Base-by-base conservation (phyloP, 1,284 basidiomycete species). In the Hypsizygus ulmarius region DNA sequence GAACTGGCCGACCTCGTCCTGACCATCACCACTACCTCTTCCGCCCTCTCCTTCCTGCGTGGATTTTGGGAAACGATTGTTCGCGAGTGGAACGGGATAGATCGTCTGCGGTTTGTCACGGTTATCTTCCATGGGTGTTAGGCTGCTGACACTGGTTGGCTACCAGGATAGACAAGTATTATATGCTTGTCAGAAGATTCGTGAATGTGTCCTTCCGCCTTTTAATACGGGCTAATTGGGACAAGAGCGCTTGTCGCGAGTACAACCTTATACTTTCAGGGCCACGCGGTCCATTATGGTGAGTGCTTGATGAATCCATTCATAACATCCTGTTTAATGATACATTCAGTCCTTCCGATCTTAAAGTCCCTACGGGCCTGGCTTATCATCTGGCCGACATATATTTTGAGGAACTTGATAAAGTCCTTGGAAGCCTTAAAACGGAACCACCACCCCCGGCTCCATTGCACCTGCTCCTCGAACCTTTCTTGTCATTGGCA, bases 51-150 rank as follows among this genome's bases (percentile, higher is more conserved):
- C 6, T 97, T 97, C 64, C 69, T 97, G 39, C 75, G 78, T 29
- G 92, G 90, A 0, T 99, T 98, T 64, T 98, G 96, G 96, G 81
- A 83, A 57, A 82, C 88, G 2, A 87, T 87, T 7, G 86, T 93
- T 1, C 73, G 90, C 25, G 95, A 98, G 69, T 98, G 96, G 95
- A 82, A 76, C 48, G 90, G 91, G 1, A 87, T 99, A 47, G 96
- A 99, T 64, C 78, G 91, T 45, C 72, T 95, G 60, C 74, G 94
- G 93, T 95, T 48, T 54, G 72, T 30, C 39, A 30, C 12, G 27
- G 21, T 28, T n/a, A 3, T 14, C 40, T 41, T 30, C 21, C 39
- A 28, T 43, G 7, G 7, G 19, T 47, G 36, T 30, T 37, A 15
- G 5, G 37, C 36, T 39, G 52, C 45, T n/a, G 39, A 38, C 15